Evolutionary conservation across 306 rosid species (phyloP), one percentile per base, ranked within the genome.

Genomic region (Lathyrus aphaca): DNA sequence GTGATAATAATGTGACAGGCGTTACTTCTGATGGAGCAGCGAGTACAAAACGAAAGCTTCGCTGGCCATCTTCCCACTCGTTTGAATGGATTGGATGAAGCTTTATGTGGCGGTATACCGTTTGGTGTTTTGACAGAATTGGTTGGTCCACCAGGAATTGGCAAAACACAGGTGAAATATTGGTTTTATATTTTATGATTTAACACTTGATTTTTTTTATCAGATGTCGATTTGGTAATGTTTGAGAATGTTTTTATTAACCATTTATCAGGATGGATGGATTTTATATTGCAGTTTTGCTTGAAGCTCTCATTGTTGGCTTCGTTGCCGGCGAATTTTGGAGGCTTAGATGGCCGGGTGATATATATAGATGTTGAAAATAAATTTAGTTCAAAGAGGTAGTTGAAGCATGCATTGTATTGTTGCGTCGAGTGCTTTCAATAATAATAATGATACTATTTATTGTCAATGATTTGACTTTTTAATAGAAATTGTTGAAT

Each of bases 121-220:
- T 90, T 90, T 57, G 97, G 97, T 77, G 94, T 86, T 76, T 66
- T 94, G 76, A 94, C 98, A 0, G 98, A 94, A 87, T 89, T 90
- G 65, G 98, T 94, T 78, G 98, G 97, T 74, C 97, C 98, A 15
- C 89, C 98, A 37, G 97, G 97, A 73, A 85, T 90, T 57, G 98
- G 96, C 37, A 90, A 94, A 82, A 94, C 98, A 23, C 97, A 94
- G 82, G 97, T 85, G 68, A 59, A 13, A 38, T 73, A 10, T 37
- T 50, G 49, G 40, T 16, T 68, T 63, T 46, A 39, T 29, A 35
- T 16, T 67, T 56, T 55, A 39, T 19, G 38, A 17, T 45, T 69
- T 58, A 8, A 25, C 37, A 29, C 59, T 53, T 68, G 5, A 59
- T 1, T 59, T 58, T n/a, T 7, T 53, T 0, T 29, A 55, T 64